These are phyloP conservation scores for Lolium perenne DNA, from an alignment of 176 grass and related monocot genomes.

Conservation along the genomic window DNA sequence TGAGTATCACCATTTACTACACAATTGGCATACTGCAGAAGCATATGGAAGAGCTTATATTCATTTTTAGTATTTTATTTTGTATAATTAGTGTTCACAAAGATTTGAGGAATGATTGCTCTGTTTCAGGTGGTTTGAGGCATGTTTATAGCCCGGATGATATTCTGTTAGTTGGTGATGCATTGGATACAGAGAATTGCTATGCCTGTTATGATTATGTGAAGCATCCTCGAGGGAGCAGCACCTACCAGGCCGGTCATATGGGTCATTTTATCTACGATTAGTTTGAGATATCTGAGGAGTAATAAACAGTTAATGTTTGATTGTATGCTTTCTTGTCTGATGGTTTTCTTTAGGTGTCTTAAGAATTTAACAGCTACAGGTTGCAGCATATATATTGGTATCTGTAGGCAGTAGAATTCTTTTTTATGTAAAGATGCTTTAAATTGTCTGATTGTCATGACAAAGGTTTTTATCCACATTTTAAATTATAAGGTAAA, in stretches of 20 bases:
- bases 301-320: not conserved
- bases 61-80: not conserved
- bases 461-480: not conserved
- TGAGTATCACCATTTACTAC: not conserved
- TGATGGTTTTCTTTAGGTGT: not conserved
- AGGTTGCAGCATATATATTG: not conserved
- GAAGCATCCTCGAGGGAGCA: not conserved
- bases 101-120: not conserved
- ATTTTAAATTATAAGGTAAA: not conserved
- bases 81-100: not conserved
- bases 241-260: not conserved
- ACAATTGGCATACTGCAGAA: not conserved
- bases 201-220: not conserved
- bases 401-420: not conserved
- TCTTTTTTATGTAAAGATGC: not conserved
- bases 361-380: not conserved
- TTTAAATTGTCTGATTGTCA: not conserved
- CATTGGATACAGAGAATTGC: not conserved
- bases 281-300: not conserved
- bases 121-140: conserved; percentile 2
- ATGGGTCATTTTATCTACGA: not conserved
- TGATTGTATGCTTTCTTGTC: not conserved
- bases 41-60: not conserved
- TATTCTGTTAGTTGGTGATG: not conserved
- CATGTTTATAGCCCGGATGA: not conserved